Evolutionary conservation across 192 early-diverging fungal species (phyloP).

Genomic region (Mortierella claussenii): DNA sequence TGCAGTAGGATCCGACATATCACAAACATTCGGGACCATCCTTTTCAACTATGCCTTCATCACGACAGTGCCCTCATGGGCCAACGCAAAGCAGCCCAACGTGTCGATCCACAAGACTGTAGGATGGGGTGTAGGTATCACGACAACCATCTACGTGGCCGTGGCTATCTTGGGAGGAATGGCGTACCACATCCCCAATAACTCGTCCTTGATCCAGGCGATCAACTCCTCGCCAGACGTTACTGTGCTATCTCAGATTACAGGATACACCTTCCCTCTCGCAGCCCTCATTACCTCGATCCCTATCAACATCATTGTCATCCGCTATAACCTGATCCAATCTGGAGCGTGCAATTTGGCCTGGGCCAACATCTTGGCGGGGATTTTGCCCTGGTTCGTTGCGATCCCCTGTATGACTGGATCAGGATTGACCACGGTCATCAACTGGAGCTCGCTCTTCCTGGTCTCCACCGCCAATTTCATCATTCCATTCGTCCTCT

Average conservation of each 20-base stretch:
- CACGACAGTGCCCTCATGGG: conserved; percentile 73
- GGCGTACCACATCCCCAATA: conserved; percentile 53
- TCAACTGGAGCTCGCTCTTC: conserved; percentile 72
- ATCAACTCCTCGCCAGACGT: conserved; percentile 58
- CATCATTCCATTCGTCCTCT: conserved; percentile 72
- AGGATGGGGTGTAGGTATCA: conserved; percentile 59
- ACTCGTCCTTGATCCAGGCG: conserved; percentile 56
- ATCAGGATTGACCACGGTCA: conserved; percentile 57
- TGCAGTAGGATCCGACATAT: conserved; percentile 59
- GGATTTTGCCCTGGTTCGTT: conserved; percentile 25
- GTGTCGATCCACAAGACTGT: conserved; percentile 72
- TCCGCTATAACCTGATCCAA: conserved; percentile 61
- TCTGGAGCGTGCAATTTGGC: conserved; percentile 67
- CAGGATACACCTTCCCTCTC: conserved; percentile 62
- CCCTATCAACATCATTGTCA: conserved; percentile 76
- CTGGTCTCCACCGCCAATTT: conserved; percentile 75
- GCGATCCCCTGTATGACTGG: conserved; percentile 32
- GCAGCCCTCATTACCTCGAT: conserved; percentile 72
- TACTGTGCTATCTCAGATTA: conserved; percentile 53
- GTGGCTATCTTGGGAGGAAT: conserved; percentile 62
- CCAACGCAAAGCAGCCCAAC: conserved; percentile 68
- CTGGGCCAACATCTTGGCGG: conserved; percentile 44
- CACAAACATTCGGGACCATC: conserved; percentile 68
- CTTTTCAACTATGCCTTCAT: conserved; percentile 80
- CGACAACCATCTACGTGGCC: conserved; percentile 66